phyloP scores from a whole-genome alignment of 352 stramenopile species.

The Globisporangium cylindrosporum region DNA sequence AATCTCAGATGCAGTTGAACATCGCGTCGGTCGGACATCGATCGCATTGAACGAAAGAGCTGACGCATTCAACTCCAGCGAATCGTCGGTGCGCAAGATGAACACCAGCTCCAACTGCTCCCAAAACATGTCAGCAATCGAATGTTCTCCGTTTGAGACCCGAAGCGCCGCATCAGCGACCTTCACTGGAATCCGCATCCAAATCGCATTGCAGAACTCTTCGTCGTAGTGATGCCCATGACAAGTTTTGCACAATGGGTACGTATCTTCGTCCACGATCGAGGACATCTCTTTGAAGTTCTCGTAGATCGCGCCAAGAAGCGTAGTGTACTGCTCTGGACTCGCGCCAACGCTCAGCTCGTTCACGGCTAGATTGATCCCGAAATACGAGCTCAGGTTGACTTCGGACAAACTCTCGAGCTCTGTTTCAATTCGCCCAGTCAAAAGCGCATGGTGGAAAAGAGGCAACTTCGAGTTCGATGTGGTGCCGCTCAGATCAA shows the following conservation, averaged over 20 bases:
- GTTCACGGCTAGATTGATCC: slow-evolving; percentile 68
- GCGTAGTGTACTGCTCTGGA: slow-evolving; percentile 60
- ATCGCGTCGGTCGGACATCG: slow-evolving; percentile 56
- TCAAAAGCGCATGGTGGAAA: slow-evolving; percentile 82
- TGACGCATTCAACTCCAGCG: slow-evolving; percentile 61
- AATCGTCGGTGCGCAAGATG: slow-evolving; percentile 79
- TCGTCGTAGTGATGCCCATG: slow-evolving; percentile 62
- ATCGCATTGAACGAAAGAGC: slow-evolving; percentile 56
- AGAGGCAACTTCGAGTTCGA: slow-evolving; percentile 50
- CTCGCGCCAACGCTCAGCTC: slow-evolving; percentile 69
- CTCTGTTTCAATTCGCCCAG: slow-evolving; percentile 67
- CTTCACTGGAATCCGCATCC: slow-evolving; percentile 76
- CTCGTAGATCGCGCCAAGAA: slow-evolving; percentile 83
- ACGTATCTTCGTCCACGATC: slow-evolving; percentile 79
- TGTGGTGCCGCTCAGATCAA: slow-evolving; percentile 75
- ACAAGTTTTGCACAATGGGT: slow-evolving; percentile 59
- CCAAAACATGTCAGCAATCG: slow-evolving; percentile 71
- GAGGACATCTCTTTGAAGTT: slow-evolving; percentile 83
- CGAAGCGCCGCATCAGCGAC: slow-evolving; percentile 73
- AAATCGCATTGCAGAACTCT: slow-evolving; percentile 69
- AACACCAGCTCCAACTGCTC: slow-evolving; percentile 82
- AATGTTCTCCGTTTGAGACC: slow-evolving; percentile 53
- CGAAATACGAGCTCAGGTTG: slow-evolving; percentile 59
- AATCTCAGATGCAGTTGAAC: slow-evolving; percentile 60
- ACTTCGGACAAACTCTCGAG: slow-evolving; percentile 67